A percentile compares a stretch with the other conserved stretches of the same genome.
These are phyloP conservation scores for Hemisphaericaspora nanyangensis DNA, from an alignment of 805 yeast genomes.

Conservation along the genomic window DNA sequence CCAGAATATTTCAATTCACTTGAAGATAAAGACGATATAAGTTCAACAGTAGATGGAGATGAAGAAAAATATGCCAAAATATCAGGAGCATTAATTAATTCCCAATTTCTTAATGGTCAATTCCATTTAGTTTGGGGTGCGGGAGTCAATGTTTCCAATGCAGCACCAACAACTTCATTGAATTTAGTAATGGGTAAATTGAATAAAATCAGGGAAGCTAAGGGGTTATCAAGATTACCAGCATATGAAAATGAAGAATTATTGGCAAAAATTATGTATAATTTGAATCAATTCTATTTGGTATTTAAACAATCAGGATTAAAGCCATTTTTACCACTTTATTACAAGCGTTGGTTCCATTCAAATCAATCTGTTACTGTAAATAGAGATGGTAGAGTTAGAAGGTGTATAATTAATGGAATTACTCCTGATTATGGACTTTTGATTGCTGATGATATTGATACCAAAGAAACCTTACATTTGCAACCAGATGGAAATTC, in stretches of 20 bases:
- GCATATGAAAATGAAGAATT: constrained; percentile 47
- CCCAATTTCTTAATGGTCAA: constrained; percentile 56
- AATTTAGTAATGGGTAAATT: constrained; percentile 62
- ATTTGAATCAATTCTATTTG: constrained; percentile 59
- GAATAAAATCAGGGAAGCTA: constrained; percentile 46
- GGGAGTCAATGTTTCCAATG: constrained; percentile 79
- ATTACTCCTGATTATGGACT: constrained; percentile 84
- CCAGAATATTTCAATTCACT: constrained; percentile 49
- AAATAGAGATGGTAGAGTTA: constrained; percentile 41
- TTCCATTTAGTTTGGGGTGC: constrained; percentile 77
- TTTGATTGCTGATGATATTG: constrained; percentile 68
- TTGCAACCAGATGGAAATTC: constrained; percentile 97
- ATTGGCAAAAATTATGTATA: constrained; percentile 63
- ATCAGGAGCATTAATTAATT: constrained; percentile 81
- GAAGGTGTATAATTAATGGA: constrained; percentile 66
- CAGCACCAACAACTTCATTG: constrained; percentile 90
- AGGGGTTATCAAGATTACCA: constrained; percentile 44
- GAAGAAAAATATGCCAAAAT: constrained; percentile 72
- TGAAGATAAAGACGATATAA: constrained; percentile 30
- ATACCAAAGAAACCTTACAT: constrained; percentile 57
- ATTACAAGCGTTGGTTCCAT: constrained; percentile 88
- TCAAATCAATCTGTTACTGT: constrained; percentile 60
- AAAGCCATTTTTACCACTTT: constrained; percentile 58
- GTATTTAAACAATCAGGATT: constrained; percentile 66
- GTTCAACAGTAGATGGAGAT: constrained; percentile 41